Evolutionary conservation across 352 stramenopile species (phyloP), one percentile per base, ranked within the genome.

Genomic region (Thalassiosira sp.): DNA sequence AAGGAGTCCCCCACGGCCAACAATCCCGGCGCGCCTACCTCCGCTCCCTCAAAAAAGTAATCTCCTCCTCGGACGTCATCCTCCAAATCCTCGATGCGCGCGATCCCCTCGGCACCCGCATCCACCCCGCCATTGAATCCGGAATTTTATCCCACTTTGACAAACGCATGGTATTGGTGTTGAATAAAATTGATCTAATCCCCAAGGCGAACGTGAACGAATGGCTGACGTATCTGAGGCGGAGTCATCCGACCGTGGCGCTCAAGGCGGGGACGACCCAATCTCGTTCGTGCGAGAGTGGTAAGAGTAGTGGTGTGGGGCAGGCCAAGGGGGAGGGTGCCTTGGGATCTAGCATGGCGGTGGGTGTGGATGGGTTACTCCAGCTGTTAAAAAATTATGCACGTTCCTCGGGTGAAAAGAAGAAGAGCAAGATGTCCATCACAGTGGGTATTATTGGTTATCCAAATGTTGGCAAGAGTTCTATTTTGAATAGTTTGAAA

Each of bases 121-220:
- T 95, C 53, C 77, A 87, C 72, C 81, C 94, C 13, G 91, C 95
- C 15, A 95, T 98, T 79, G 97, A 99, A 85, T 89, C 97, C 63
- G 88, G 92, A 15, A 97, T 99, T 64, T 84, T 97, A 58, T 94
- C 94, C 31, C 94, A 96, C 27, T 80, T 91, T 57, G 94, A 96
- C 79, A 99, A 99, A 87, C 94, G 95, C 52, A 93, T 99, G 70
- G 95, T 99, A 52, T 84, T 99, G 1, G 96, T 99, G 42, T 79
- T 99, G 35, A 99, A 99, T 87, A 99, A 99, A 84, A 97, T 98
- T 81, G 97, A 99, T 80, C 90, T 99, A 11, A 95, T 99, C 58
- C 97, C 97, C 16, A 96, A 96, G 45, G 91, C 97, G 22, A 94
- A 98, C 54, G 91, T 98, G n/a, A 81, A 95, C 59, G 87, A 90